Base-by-base conservation (phyloP, 1,284 basidiomycete genomes). In the Termitomyces sp. region DNA sequence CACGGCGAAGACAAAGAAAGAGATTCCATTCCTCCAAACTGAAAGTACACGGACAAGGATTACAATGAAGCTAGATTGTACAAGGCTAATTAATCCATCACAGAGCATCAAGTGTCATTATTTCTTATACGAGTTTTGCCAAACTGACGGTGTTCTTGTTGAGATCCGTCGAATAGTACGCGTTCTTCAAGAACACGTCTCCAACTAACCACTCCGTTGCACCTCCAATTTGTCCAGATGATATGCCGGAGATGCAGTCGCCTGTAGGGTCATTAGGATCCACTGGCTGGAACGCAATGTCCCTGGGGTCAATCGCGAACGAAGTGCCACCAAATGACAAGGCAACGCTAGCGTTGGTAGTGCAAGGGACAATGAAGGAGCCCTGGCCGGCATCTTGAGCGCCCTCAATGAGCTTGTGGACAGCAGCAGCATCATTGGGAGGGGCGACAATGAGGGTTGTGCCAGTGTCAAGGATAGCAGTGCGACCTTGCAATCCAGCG, bases 321-420 rank as follows among this genome's bases (percentile, higher is more conserved):
- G 68, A 55, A 43, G 70, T 65, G 13, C 82, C 82, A 26, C 85
- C 84, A 60, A 94, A 90, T 2, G 79, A 79, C 57, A 94, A 71
- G 0, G 87, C 80, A 52, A 95, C 74, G 47, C 69, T 77, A 26
- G 81, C 74, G 55, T 73, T 81, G 17, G 84, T 84, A 3, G 81
- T 86, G 73, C 92, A 94, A 1, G 92, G 90, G 54, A 94, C 77
- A 30, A 80, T 86, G 74, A 88, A 93, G 0, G 82, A 77, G 44
- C 86, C 86, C 59, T 86, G 77, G 1, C 78, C 77, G 63, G 83
- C 82, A 19, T 76, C 73, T 60, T 73, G 57, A 21, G 86, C 77
- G 43, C 91, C 92, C 1, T 76, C 70, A 64, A 92, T 92, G 46
- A 64, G 58, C 38, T 77, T 67, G 54, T 80, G 73, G 54, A 83